These are phyloP conservation scores for Punica granatum DNA, from an alignment of 345 rosid genomes.

Conservation along the genomic window DNA sequence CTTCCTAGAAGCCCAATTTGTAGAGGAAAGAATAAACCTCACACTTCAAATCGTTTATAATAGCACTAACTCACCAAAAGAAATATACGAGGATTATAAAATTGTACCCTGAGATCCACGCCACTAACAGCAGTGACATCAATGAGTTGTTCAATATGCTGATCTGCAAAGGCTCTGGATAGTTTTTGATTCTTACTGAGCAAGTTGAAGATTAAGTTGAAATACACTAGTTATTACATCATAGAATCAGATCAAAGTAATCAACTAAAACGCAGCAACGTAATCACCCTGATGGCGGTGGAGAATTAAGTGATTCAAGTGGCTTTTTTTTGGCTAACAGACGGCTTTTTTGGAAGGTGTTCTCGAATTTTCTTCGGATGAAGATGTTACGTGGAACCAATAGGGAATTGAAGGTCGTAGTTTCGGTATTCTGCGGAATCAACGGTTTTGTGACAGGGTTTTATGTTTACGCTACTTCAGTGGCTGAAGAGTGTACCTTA, in stretches of 20 bases:
- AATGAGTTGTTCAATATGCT: slow-evolving; percentile 96
- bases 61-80: not conserved
- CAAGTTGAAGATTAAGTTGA: slow-evolving; percentile 1
- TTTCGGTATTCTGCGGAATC: too few species aligned
- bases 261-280: not conserved
- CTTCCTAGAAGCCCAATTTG: slow-evolving; percentile 51
- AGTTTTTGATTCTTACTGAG: slow-evolving; percentile 96
- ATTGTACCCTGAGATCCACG: slow-evolving; percentile 80
- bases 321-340: slow-evolving; percentile 83
- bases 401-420: too few species aligned
- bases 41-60: slow-evolving; percentile 3
- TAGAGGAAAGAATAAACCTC: not conserved
- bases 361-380: slow-evolving; percentile 45
- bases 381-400: slow-evolving; percentile 38
- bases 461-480: too few species aligned
- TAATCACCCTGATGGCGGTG: slow-evolving; percentile 63
- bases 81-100: slow-evolving; percentile 2
- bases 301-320: slow-evolving; percentile 66
- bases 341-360: slow-evolving; percentile 61
- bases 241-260: not conserved
- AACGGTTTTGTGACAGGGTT: too few species aligned
- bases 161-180: slow-evolving; percentile 67
- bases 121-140: slow-evolving; percentile 99
- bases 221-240: not conserved
- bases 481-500: too few species aligned